These are phyloP conservation scores for Fusarium phyllophilum DNA, from an alignment of 2,329 filamentous ascomycete genomes.

Conservation along the genomic window DNA sequence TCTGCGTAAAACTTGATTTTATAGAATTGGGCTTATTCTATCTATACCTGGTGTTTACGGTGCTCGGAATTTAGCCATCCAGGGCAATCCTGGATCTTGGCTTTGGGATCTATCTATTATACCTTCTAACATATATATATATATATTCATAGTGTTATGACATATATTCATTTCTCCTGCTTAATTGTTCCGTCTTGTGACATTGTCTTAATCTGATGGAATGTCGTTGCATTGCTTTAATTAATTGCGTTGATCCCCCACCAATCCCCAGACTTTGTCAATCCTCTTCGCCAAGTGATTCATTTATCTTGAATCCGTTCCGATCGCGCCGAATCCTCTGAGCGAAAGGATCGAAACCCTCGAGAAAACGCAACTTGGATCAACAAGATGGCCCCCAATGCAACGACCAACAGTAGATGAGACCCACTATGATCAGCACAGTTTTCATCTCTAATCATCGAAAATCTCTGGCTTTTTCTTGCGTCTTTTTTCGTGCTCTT, in stretches of 20 bases:
- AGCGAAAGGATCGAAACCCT: not conserved
- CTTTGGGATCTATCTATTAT: slow-evolving; percentile 35
- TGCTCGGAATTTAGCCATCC: slow-evolving; percentile 30
- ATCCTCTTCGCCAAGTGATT: slow-evolving; percentile 3
- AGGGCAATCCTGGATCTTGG: slow-evolving; percentile 29
- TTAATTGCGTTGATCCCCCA: not conserved
- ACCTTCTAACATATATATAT: slow-evolving; percentile 24
- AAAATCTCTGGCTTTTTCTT: slow-evolving; percentile 22
- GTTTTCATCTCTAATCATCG: not conserved
- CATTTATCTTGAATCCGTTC: not conserved
- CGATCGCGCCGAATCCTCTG: not conserved
- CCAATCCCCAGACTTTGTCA: not conserved
- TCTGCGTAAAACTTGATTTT: slow-evolving; percentile 25
- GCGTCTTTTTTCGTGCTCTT: slow-evolving; percentile 21
- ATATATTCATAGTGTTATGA: slow-evolving; percentile 36
- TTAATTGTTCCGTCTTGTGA: not conserved
- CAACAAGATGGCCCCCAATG: not conserved
- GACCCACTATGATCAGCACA: not conserved
- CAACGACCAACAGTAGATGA: not conserved
- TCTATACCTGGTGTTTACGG: slow-evolving; percentile 41
- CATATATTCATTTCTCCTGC: slow-evolving; percentile 41
- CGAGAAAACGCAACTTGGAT: not conserved
- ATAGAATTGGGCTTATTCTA: slow-evolving; percentile 37
- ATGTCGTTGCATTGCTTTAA: not conserved
- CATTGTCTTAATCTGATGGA: fast-evolving